These are phyloP conservation scores for Saturnispora halmiae DNA, from an alignment of 805 yeast species.

Conservation along the genomic window DNA sequence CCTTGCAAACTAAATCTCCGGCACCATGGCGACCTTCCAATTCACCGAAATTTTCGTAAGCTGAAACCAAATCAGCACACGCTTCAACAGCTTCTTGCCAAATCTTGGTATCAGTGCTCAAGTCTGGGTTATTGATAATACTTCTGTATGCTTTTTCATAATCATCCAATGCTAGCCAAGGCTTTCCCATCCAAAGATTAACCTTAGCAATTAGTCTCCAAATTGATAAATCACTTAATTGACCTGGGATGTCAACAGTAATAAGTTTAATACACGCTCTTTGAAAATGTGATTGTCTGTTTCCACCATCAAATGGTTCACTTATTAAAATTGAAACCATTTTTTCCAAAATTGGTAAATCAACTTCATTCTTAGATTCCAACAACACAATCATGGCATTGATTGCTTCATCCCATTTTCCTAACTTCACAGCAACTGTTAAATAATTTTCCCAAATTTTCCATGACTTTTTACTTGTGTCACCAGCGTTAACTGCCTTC, in stretches of 20 bases:
- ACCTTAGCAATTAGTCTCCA: constrained; percentile 85
- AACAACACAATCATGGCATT: constrained; percentile 61
- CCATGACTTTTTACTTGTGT: constrained; percentile 67
- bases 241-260: constrained; percentile 57
- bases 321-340: constrained; percentile 58
- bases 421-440: constrained; percentile 68
- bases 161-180: constrained; percentile 82
- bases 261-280: constrained; percentile 59
- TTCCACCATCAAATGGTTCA: constrained; percentile 33
- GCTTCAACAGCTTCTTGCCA: constrained; percentile 79
- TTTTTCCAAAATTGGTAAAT: constrained; percentile 65
- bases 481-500: constrained; percentile 64
- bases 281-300: constrained; percentile 52
- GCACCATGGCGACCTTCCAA: constrained; percentile 70
- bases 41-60: constrained; percentile 84
- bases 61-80: constrained; percentile 70
- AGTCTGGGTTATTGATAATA: constrained; percentile 50
- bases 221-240: constrained; percentile 56
- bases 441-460: constrained; percentile 83
- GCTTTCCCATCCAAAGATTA: constrained; percentile 75
- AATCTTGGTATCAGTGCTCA: constrained; percentile 47
- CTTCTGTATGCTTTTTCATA: constrained; percentile 84
- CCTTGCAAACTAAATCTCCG: constrained; percentile 79
- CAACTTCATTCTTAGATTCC: constrained; percentile 53
- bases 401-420: constrained; percentile 85